Evolutionary conservation across 1,139 yeast species (phyloP).

Genomic region (Taphrina sp.): DNA sequence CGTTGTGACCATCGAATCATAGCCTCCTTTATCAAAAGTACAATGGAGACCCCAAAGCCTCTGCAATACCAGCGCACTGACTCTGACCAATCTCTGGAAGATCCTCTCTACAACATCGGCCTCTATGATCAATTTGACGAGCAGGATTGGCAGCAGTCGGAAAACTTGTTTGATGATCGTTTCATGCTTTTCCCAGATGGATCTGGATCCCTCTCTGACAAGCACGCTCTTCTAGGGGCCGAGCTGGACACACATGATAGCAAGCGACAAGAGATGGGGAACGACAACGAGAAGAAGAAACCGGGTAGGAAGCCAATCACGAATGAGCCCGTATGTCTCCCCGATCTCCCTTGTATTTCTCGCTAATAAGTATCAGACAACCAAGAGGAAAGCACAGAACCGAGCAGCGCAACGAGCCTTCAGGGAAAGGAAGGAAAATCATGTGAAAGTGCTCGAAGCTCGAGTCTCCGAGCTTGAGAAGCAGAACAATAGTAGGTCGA

Average conservation of each 20-base stretch:
- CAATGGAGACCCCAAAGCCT: too few relatives aligned
- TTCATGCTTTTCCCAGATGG: not conserved
- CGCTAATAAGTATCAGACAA: too few relatives aligned
- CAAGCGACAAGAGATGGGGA: conserved; percentile 8
- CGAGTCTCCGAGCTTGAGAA: conserved; percentile 54
- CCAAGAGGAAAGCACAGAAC: conserved; percentile 83
- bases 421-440: conserved; percentile 70
- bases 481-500: conserved; percentile 3
- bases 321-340: conserved; percentile 46
- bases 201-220: conserved; percentile 8
- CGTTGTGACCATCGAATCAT: too few relatives aligned
- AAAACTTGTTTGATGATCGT: not conserved
- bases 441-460: conserved; percentile 55
- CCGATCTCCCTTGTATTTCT: too few relatives aligned
- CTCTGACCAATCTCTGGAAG: too few relatives aligned
- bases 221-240: not conserved
- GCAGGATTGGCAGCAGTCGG: conserved; percentile 1
- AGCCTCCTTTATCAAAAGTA: too few relatives aligned
- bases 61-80: too few relatives aligned
- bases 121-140: not conserved
- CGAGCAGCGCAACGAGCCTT: conserved; percentile 95
- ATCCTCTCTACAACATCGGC: too few relatives aligned
- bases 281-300: conserved; percentile 40
- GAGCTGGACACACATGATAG: conserved; percentile 6
- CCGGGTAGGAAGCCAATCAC: conserved; percentile 76